Conservation (phyloP, 257 asterid species). For the Eustoma russellianum region DNA sequence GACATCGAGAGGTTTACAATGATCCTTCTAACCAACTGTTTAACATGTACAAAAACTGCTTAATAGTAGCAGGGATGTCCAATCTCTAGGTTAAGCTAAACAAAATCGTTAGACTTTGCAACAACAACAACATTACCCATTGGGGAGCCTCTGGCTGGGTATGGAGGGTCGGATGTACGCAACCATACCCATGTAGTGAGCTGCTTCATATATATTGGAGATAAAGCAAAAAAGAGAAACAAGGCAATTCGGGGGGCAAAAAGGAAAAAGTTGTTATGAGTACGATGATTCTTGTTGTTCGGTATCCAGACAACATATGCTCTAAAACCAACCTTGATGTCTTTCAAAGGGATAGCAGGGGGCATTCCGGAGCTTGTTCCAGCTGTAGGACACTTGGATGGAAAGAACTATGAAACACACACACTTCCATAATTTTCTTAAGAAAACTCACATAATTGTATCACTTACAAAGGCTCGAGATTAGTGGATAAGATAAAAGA, state of each 20-base stretch:
- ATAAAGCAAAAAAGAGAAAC: background rate
- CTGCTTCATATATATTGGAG: background rate
- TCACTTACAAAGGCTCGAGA: conserved; percentile 58
- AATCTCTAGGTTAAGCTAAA: too few species aligned
- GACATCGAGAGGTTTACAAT: too few species aligned
- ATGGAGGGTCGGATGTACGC: background rate
- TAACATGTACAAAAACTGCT: too few species aligned
- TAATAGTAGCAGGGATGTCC: too few species aligned
- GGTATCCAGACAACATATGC: background rate
- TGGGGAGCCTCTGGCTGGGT: too few species aligned
- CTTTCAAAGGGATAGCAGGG: conserved; percentile 74
- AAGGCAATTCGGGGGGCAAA: background rate
- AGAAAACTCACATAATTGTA: background rate
- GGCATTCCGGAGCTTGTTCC: conserved; percentile 87
- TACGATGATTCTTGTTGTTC: background rate
- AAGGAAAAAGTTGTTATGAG: background rate
- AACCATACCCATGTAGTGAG: background rate
- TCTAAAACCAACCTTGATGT: conserved; percentile 40
- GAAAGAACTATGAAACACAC: background rate
- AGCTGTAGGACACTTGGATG: conserved; percentile 53
- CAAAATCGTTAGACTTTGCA: too few species aligned
- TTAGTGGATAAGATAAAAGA: too few species aligned
- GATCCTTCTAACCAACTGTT: too few species aligned
- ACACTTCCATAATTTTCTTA: background rate
- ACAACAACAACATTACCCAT: too few species aligned